Percentiles rank a stretch among this genome's conserved stretches.
These are phyloP conservation scores for Diplodia mutila DNA, from an alignment of 2,329 filamentous ascomycete genomes.

Conservation along the genomic window DNA sequence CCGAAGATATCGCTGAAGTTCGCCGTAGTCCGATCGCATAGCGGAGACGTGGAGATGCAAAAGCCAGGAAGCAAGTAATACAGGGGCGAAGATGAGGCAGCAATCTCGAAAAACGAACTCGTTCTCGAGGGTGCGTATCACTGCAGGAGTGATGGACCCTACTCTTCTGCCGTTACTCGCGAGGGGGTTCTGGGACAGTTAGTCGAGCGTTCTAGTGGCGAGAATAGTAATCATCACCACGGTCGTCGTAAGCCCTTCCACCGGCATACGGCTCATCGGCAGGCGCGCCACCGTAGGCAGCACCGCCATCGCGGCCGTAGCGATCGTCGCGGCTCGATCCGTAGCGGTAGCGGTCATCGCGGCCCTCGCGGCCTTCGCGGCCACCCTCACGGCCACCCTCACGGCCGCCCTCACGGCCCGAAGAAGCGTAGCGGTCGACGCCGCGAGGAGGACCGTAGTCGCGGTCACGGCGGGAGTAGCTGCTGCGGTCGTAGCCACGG, in stretches of 20 bases:
- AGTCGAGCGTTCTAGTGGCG: conserved; percentile 38
- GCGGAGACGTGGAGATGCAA: conserved; percentile 19
- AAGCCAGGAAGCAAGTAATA: conserved; percentile 26
- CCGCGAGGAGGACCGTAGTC: conserved; percentile 43
- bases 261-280: conserved; percentile 40
- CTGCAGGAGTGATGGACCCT: conserved; percentile 7
- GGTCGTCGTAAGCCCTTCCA: conserved; percentile 45
- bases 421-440: conserved; percentile 43
- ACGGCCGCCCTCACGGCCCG: background rate
- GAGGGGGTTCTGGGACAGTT: conserved; percentile 39
- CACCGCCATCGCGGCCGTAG: conserved; percentile 54
- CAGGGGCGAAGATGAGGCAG: conserved; percentile 26
- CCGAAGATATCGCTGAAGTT: conserved; percentile 23
- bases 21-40: conserved; percentile 20
- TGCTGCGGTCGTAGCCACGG: conserved; percentile 43
- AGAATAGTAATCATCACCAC: conserved; percentile 52
- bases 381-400: conserved; percentile 48
- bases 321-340: conserved; percentile 49
- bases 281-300: conserved; percentile 40
- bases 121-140: conserved; percentile 16
- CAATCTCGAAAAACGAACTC: conserved; percentile 17
- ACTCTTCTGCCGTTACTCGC: conserved; percentile 25
- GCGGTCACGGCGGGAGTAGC: conserved; percentile 43
- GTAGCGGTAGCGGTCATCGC: conserved; percentile 55
- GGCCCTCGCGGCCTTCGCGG: conserved; percentile 29